Percentiles rank a stretch among this genome's conserved stretches.
phyloP scores from a whole-genome alignment of 768 basidiomycete species.

The Boletus sp. region DNA sequence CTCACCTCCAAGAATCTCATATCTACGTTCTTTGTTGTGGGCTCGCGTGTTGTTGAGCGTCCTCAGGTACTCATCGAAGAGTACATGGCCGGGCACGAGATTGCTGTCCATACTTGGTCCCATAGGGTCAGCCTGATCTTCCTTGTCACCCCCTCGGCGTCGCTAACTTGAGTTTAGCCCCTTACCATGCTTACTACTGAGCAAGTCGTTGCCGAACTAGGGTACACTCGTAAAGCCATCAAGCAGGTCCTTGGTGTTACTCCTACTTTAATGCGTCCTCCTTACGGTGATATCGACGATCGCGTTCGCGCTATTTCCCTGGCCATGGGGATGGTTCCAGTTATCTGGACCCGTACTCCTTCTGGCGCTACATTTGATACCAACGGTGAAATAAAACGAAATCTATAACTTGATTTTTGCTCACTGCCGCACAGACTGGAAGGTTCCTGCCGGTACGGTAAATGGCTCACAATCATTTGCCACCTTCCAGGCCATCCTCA shows the following conservation, averaged over 20 bases:
- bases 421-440: constrained; percentile 62
- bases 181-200: constrained; percentile 71
- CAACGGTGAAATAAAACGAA: constrained; percentile 46
- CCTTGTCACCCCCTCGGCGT: neutral
- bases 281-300: constrained; percentile 86
- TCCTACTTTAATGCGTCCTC: constrained; percentile 75
- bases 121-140: constrained; percentile 49
- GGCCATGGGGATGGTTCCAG: constrained; percentile 88
- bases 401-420: neutral
- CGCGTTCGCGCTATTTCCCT: constrained; percentile 87
- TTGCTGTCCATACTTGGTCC: constrained; percentile 89
- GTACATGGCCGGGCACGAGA: constrained; percentile 77
- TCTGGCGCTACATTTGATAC: constrained; percentile 62
- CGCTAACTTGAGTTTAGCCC: constrained; percentile 37
- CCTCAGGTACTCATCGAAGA: constrained; percentile 74
- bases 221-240: constrained; percentile 88
- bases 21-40: constrained; percentile 91
- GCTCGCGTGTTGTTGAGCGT: constrained; percentile 78
- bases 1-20: constrained; percentile 57
- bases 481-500: constrained; percentile 72
- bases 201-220: constrained; percentile 89
- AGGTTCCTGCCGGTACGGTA: constrained; percentile 73
- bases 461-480: constrained; percentile 61
- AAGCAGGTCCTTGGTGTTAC: constrained; percentile 71
- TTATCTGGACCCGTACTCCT: constrained; percentile 81